A percentile compares a stretch with the other conserved stretches of the same genome.
phyloP scores from a whole-genome alignment of 2,329 filamentous ascomycete genomes.

The Claviceps humidiphila region DNA sequence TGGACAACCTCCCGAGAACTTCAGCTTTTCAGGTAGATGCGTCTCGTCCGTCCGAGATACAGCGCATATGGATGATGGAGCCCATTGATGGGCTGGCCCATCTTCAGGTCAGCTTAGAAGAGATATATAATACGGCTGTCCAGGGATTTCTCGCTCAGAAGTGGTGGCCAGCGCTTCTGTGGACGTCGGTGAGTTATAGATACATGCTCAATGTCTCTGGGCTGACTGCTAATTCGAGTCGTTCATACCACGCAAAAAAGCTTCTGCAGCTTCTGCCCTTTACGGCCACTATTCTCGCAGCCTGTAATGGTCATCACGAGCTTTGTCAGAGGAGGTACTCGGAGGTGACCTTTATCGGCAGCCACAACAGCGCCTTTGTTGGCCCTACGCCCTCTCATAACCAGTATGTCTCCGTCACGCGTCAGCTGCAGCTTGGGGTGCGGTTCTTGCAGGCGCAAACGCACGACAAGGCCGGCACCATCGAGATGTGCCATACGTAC shows the following conservation, averaged over 20 bases:
- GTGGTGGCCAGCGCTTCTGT: constrained; percentile 1
- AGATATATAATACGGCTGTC: not conserved
- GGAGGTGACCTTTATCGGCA: constrained; percentile 46
- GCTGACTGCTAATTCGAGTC: not conserved
- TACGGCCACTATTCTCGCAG: constrained; percentile 11
- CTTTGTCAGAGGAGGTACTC: constrained; percentile 46
- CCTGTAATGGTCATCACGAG: constrained; percentile 44
- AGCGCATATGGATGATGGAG: constrained; percentile 7
- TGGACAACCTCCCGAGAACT: not conserved
- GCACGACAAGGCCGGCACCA: constrained; percentile 35
- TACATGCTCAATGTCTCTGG: no score
- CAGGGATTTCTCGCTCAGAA: constrained; percentile 1
- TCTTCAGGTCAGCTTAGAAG: constrained; percentile 3
- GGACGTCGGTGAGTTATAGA: constrained; percentile 2
- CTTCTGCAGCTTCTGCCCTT: constrained; percentile 9
- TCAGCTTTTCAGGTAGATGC: not conserved
- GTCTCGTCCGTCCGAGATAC: not conserved
- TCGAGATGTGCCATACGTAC: constrained; percentile 52
- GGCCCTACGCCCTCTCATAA: constrained; percentile 41
- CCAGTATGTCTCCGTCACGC: constrained; percentile 44
- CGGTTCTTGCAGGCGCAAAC: constrained; percentile 53
- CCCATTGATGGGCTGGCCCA: constrained; percentile 5
- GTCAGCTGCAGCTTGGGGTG: constrained; percentile 47
- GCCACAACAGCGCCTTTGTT: constrained; percentile 54
- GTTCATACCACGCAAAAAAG: constrained; percentile 6